Evolutionary conservation across 768 basidiomycete genomes (phyloP).

Genomic region (Psilocybe subaeruginosa): DNA sequence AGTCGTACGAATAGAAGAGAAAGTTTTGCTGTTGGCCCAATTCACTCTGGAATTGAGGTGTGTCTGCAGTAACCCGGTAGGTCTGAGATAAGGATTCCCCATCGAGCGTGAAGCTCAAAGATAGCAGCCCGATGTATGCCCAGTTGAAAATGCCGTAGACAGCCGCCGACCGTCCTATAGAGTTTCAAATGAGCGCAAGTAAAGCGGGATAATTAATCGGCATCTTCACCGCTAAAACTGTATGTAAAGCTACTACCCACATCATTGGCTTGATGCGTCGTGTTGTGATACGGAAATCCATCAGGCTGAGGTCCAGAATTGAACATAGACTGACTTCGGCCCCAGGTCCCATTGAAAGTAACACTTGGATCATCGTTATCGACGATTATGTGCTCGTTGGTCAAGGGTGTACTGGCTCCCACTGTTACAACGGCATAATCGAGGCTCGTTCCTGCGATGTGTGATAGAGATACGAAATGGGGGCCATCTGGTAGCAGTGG

Average conservation of each 20-base stretch:
- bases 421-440: conserved; percentile 29
- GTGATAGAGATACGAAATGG: conserved; percentile 24
- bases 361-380: conserved; percentile 25
- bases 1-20: conserved; percentile 23
- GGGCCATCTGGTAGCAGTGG: conserved; percentile 25
- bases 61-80: conserved; percentile 22
- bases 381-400: conserved; percentile 21
- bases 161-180: conserved; percentile 22
- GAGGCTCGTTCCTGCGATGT: conserved; percentile 23
- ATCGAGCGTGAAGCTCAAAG: conserved; percentile 27
- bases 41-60: conserved; percentile 20
- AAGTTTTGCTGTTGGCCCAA: conserved; percentile 27
- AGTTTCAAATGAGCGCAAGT: not conserved
- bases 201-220: not conserved
- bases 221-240: conserved; percentile 29
- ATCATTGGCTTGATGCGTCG: conserved; percentile 24
- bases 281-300: conserved; percentile 28
- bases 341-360: conserved; percentile 20
- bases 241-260: conserved; percentile 27
- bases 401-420: conserved; percentile 22
- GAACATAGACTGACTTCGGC: conserved; percentile 14
- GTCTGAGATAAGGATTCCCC: conserved; percentile 18
- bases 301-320: conserved; percentile 19
- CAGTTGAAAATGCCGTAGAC: conserved; percentile 29
- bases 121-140: conserved; percentile 23